Conservation (phyloP, 2,329 filamentous ascomycete genomes). For the Capronia epimyces region DNA sequence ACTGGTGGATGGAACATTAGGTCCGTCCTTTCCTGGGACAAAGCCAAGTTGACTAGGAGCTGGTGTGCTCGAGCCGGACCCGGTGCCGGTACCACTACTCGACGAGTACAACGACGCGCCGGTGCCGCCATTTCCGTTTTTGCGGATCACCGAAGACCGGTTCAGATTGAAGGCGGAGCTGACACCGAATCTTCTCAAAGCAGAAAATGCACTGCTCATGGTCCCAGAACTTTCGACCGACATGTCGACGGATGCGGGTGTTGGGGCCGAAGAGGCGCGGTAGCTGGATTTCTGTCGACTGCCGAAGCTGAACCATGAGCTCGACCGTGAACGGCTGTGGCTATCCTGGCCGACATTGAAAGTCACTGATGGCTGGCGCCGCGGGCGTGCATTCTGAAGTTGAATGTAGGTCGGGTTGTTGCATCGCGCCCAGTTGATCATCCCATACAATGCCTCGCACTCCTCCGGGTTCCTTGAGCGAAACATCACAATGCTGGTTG, state of each 20-base stretch:
- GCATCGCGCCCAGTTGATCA: slow-evolving; percentile 82
- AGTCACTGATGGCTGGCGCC: slow-evolving; percentile 45
- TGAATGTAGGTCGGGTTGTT: slow-evolving; percentile 87
- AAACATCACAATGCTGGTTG: slow-evolving; percentile 81
- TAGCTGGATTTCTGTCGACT: slow-evolving; percentile 49
- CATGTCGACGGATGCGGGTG: slow-evolving; percentile 51
- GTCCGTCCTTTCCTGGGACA: slow-evolving; percentile 54
- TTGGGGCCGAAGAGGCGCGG: slow-evolving; percentile 52
- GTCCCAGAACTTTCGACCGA: slow-evolving; percentile 60
- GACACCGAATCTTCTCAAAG: slow-evolving; percentile 68
- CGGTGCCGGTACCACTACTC: slow-evolving; percentile 31
- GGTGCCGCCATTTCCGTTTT: slow-evolving; percentile 34
- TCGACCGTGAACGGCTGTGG: slow-evolving; percentile 43
- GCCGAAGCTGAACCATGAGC: slow-evolving; percentile 48
- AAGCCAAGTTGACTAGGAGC: slow-evolving; percentile 35
- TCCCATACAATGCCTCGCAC: slow-evolving; percentile 73
- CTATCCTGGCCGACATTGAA: slow-evolving; percentile 51
- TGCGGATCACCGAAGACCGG: slow-evolving; percentile 60
- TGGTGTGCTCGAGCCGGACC: slow-evolving; percentile 40
- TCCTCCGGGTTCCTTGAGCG: slow-evolving; percentile 71
- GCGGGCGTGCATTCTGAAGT: slow-evolving; percentile 65
- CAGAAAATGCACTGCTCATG: slow-evolving; percentile 72
- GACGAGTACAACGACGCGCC: slow-evolving; percentile 49
- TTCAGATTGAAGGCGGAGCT: slow-evolving; percentile 77
- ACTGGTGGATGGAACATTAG: slow-evolving; percentile 36